Conservation (phyloP, 495 filamentous ascomycete species). For the Xanthoparmelia taractica region DNA sequence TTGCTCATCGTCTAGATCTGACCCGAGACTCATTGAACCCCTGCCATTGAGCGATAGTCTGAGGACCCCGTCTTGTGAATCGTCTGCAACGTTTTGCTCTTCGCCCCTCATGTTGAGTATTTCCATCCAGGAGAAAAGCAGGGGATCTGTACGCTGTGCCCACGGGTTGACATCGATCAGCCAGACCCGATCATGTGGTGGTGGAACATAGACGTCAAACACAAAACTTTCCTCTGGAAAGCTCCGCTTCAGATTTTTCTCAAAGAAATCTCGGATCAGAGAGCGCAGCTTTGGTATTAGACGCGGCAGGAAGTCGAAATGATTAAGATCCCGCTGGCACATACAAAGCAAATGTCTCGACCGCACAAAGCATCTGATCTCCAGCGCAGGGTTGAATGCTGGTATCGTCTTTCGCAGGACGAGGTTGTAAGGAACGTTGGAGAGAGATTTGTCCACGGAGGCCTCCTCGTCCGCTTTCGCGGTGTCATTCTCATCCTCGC, state of each 20-base stretch:
- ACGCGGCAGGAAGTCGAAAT: slow-evolving; percentile 70
- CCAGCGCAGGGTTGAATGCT: slow-evolving; percentile 76
- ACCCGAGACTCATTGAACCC: slow-evolving; percentile 13
- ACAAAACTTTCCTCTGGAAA: slow-evolving; percentile 80
- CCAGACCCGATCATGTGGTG: slow-evolving; percentile 67
- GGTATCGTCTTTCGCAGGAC: slow-evolving; percentile 76
- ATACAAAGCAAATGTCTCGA: slow-evolving; percentile 69
- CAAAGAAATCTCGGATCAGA: slow-evolving; percentile 65
- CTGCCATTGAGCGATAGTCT: slow-evolving; percentile 36
- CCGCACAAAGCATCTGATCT: slow-evolving; percentile 93
- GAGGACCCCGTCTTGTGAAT: slow-evolving; percentile 33
- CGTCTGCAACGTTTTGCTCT: slow-evolving; percentile 31
- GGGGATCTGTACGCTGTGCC: slow-evolving; percentile 79
- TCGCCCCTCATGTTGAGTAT: slow-evolving; percentile 57
- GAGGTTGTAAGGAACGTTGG: slow-evolving; percentile 52
- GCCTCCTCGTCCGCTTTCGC: slow-evolving; percentile 8
- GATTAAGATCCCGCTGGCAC: slow-evolving; percentile 81
- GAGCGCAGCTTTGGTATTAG: slow-evolving; percentile 55
- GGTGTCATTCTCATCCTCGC: slow-evolving; percentile 13
- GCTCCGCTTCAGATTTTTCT: slow-evolving; percentile 55
- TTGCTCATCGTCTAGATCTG: slow-evolving; percentile 11
- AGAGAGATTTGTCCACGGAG: neutral
- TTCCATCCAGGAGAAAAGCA: slow-evolving; percentile 88
- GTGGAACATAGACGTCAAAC: slow-evolving; percentile 86
- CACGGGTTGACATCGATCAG: slow-evolving; percentile 94